phyloP scores from a whole-genome alignment of 202 grass and related monocot species.

The Digitaria exilis region DNA sequence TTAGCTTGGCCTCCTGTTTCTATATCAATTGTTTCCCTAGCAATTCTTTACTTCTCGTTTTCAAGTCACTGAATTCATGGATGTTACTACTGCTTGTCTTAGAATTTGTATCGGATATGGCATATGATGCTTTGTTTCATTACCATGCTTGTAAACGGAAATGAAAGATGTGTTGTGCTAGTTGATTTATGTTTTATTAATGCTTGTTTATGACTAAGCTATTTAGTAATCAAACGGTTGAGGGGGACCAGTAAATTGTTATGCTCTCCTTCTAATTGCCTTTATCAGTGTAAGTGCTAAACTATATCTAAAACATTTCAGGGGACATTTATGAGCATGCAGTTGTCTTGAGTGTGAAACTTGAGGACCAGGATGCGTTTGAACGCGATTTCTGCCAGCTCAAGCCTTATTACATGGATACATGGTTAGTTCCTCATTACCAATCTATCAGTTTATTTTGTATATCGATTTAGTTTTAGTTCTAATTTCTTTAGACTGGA shows the following conservation, averaged over 20 bases:
- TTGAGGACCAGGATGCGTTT: slow-evolving; percentile 94
- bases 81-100: neutral
- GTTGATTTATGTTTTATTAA: neutral
- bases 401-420: slow-evolving; percentile 91
- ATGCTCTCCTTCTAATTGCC: neutral
- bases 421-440: slow-evolving; percentile 55
- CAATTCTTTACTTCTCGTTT: neutral
- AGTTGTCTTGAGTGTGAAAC: slow-evolving; percentile 88
- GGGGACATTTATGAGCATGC: slow-evolving; percentile 96
- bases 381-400: slow-evolving; percentile 96
- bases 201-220: neutral
- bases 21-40: neutral
- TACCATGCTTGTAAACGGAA: neutral
- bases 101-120: neutral
- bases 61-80: neutral
- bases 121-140: neutral
- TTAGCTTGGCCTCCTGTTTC: neutral
- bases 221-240: neutral
- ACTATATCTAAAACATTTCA: slow-evolving; percentile 46
- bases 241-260: neutral
- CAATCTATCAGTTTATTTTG: slow-evolving; percentile 20
- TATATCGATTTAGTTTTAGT: neutral
- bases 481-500: neutral
- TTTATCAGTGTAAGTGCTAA: slow-evolving; percentile 21
- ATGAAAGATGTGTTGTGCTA: neutral